These are phyloP conservation scores for Penicillium sp. DNA, from an alignment of 2,329 filamentous ascomycete genomes.

Conservation along the genomic window DNA sequence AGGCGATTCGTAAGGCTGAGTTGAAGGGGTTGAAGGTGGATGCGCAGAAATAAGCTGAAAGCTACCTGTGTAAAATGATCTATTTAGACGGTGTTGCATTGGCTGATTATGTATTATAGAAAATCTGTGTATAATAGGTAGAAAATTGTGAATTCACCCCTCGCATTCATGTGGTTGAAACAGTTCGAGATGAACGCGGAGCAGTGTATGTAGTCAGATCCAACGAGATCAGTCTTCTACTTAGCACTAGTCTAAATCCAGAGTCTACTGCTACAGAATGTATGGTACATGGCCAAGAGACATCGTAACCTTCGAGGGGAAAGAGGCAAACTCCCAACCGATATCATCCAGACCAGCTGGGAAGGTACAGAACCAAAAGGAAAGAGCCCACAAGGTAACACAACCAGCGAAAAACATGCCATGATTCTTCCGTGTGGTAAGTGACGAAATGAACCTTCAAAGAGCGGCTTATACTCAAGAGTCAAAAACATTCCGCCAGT, in stretches of 20 bases:
- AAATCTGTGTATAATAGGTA: neutral
- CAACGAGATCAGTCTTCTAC: neutral
- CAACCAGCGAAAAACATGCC: too few species aligned
- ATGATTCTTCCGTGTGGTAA: too few species aligned
- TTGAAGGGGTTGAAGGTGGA: constrained; percentile 14
- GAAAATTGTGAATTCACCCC: neutral
- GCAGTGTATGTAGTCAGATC: neutral
- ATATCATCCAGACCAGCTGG: neutral
- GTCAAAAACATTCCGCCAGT: constrained; percentile 34
- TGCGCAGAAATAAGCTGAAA: constrained; percentile 1
- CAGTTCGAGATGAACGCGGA: neutral
- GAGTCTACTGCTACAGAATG: neutral
- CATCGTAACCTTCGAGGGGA: neutral
- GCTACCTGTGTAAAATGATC: neutral
- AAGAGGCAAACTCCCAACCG: neutral
- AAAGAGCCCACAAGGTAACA: neutral
- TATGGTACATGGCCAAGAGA: neutral
- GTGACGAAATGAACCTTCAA: neutral
- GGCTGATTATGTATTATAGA: constrained; percentile 2
- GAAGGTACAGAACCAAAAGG: neutral
- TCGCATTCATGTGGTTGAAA: neutral
- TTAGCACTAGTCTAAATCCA: neutral
- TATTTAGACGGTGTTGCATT: neutral
- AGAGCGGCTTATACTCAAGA: constrained; percentile 13
- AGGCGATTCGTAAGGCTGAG: constrained; percentile 31